Percentiles rank a stretch among this genome's conserved stretches.
Conservation (phyloP, 75 land plant genomes). For the Ceratopteris richardii region DNA sequence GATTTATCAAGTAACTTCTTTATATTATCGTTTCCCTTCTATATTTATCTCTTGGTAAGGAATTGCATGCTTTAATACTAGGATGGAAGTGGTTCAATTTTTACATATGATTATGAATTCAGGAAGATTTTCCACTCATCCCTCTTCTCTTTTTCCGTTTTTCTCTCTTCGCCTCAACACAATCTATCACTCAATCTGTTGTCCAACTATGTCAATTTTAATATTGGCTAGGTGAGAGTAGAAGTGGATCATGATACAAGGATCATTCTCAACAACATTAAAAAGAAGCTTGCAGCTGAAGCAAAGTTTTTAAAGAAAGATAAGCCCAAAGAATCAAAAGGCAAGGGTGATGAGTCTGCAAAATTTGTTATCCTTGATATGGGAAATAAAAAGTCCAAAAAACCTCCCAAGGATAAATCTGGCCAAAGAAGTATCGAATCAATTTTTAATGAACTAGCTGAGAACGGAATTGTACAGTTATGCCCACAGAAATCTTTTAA, state of each 20-base stretch:
- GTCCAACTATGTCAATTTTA: no score
- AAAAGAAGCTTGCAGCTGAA: slow-evolving; percentile 24
- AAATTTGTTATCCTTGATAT: slow-evolving; percentile 3
- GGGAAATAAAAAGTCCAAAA: slow-evolving; percentile 4
- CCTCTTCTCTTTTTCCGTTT: no score
- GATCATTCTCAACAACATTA: slow-evolving; percentile 21
- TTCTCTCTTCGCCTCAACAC: no score
- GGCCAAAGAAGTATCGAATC: slow-evolving; percentile 22
- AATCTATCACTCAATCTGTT: no score
- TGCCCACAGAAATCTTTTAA: slow-evolving; percentile 21
- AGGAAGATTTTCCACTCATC: no score
- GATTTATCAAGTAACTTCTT: no score
- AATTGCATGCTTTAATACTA: no score
- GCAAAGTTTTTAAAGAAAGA: neutral
- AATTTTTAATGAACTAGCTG: slow-evolving; percentile 17
- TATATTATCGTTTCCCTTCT: no score
- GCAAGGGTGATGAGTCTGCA: slow-evolving; percentile 16
- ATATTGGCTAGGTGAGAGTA: slow-evolving; percentile 14
- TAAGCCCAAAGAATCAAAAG: slow-evolving; percentile 14
- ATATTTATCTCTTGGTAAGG: no score
- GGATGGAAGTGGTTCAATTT: no score
- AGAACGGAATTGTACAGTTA: slow-evolving; percentile 18
- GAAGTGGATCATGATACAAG: slow-evolving; percentile 25
- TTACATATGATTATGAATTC: no score
- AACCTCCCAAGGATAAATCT: slow-evolving; percentile 23